Conservation (phyloP, 805 yeast species). For the Metschnikowia santaceciliae region DNA sequence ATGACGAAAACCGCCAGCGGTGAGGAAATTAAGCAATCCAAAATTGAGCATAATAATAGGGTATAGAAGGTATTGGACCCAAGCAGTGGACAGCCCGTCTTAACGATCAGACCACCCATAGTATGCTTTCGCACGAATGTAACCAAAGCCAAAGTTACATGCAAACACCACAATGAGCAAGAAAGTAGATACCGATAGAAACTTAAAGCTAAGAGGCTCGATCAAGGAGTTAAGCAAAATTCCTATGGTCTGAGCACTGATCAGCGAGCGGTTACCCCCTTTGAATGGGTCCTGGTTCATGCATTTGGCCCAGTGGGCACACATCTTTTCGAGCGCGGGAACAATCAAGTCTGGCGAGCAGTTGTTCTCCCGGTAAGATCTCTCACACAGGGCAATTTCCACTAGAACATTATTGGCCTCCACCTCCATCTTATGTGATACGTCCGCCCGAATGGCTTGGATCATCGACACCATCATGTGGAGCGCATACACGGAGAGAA, state of each 20-base stretch:
- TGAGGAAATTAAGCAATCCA: not conserved
- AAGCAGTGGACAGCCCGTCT: not conserved
- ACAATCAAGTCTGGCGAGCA: conserved; percentile 54
- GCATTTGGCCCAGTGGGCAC: conserved; percentile 62
- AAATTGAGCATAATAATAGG: not conserved
- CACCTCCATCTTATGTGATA: conserved; percentile 46
- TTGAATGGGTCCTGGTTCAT: conserved; percentile 55
- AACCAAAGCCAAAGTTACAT: conserved; percentile 65
- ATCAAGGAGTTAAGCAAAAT: conserved; percentile 56
- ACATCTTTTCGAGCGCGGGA: conserved; percentile 55
- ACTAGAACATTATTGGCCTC: conserved; percentile 42
- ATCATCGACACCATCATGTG: conserved; percentile 43
- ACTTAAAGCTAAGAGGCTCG: conserved; percentile 64
- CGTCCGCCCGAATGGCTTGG: conserved; percentile 51
- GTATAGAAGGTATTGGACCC: not conserved
- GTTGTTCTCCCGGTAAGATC: conserved; percentile 49
- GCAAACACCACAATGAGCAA: conserved; percentile 46
- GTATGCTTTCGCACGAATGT: conserved; percentile 52
- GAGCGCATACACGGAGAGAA: conserved; percentile 42
- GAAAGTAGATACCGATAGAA: conserved; percentile 43
- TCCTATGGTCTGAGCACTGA: conserved; percentile 63
- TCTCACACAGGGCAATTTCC: conserved; percentile 52
- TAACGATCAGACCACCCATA: conserved; percentile 28
- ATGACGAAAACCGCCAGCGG: not conserved
- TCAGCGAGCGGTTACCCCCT: conserved; percentile 46